Evolutionary conservation across 225 moss, liverwort and hornwort species (phyloP).

Genomic region (Marchantia paleacea): DNA sequence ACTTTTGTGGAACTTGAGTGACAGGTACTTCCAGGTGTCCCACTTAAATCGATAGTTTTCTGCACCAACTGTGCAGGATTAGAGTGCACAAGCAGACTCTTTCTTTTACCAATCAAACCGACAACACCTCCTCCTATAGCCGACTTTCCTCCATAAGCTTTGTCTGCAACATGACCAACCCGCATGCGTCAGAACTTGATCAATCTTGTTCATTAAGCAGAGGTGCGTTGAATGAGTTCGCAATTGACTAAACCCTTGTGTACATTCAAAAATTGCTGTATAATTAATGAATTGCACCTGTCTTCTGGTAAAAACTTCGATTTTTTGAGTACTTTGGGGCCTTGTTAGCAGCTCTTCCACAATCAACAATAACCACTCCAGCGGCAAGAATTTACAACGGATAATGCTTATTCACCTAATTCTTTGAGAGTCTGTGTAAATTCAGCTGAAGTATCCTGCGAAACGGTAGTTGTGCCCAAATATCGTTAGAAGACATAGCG

Average conservation of each 20-base stretch:
- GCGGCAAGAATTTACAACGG: background rate
- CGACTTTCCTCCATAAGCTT: slow-evolving; percentile 40
- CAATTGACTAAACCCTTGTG: background rate
- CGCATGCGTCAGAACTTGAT: background rate
- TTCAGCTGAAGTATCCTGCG: slow-evolving; percentile 36
- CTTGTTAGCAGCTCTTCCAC: background rate
- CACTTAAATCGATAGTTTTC: background rate
- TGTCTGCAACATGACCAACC: slow-evolving; percentile 24
- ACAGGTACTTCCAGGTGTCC: slow-evolving; percentile 5
- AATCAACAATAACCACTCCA: background rate
- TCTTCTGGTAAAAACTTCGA: background rate
- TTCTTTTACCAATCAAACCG: slow-evolving; percentile 21
- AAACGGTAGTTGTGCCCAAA: background rate
- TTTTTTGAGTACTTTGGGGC: background rate
- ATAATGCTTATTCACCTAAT: slow-evolving; percentile 29
- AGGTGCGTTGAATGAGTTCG: too few species aligned
- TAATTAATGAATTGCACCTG: background rate
- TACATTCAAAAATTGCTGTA: background rate
- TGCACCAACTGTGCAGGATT: slow-evolving; percentile 3
- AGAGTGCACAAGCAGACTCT: slow-evolving; percentile 39
- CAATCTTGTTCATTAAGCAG: background rate
- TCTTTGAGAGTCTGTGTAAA: slow-evolving; percentile 24
- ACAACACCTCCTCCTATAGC: slow-evolving; percentile 38
- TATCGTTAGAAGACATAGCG: background rate
- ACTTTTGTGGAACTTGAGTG: background rate